Base-by-base conservation (phyloP, 163 green algal species). In the Scenedesmus sp. region DNA sequence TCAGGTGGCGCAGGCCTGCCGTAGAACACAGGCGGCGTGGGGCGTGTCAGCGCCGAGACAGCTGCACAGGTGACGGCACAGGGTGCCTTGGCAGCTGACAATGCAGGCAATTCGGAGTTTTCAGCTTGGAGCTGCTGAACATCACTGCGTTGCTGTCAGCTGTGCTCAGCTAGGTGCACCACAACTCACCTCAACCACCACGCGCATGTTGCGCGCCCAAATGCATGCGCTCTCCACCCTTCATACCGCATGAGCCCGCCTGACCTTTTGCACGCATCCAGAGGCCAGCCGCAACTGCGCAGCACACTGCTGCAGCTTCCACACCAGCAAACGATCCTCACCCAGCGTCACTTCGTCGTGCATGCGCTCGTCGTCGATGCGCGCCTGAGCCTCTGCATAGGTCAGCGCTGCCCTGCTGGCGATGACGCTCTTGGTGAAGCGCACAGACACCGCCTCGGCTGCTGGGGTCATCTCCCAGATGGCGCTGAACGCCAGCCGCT, bases 401-500 rank as follows among this genome's bases (percentile, higher is more conserved):
- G 97, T 99, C 86, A 99, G 88, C 70, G 98, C 96, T 33, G 97
- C 97, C 1, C 94, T 80, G 73, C 94, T 98, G 49, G 93, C 94
- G 91, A 99, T 99, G 82, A 99, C 91, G 33, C 91, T 94, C 92
- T 98, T 98, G 49, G 96, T 98, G 92, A 98, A 99, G 35, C 53
- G 79, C 22, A 93, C 96, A 86, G 87, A 94, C 4, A 97, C 87
- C 1, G 96, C 90, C 10, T 97, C 92, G 0, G 91, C 95, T 4
- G 95, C 93, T 0, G 90, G 91, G 0, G 95, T 98, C 85, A 99
- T 93, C 93, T 98, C 96, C 98, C 98, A 99, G 1, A 99, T 78
- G 30, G 98, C 96, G 33, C 94, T 98, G 93, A 99, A 99, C 13
- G 98, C 94, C 24, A 99, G 95, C 20, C 98, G 95, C 82, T 99